Evolutionary conservation across 192 early-diverging fungal species (phyloP).

Genomic region (Chytriomyces hyalinus): DNA sequence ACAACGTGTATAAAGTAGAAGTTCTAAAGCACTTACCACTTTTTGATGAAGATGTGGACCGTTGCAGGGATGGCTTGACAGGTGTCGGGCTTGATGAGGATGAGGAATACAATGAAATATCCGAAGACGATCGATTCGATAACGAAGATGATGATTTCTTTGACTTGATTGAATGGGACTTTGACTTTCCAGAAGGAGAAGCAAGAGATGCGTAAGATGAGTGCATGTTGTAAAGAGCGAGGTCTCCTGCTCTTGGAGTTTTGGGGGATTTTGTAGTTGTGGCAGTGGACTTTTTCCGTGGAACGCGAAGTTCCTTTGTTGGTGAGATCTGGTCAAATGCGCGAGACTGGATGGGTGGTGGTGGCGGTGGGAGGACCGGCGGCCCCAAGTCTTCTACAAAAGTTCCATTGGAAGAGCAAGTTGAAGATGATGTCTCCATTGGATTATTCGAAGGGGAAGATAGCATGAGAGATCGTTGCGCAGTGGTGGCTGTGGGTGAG

Average conservation of each 20-base stretch:
- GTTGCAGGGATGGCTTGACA: not conserved
- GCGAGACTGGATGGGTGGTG: not conserved
- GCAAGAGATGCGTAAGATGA: not conserved
- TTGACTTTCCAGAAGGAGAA: not conserved
- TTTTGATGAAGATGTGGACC: not conserved
- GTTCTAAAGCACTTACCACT: not conserved
- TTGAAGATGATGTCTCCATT: not conserved
- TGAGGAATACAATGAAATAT: not conserved
- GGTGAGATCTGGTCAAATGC: no score
- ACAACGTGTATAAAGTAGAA: not conserved
- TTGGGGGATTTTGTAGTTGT: no score
- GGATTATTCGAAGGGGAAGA: not conserved
- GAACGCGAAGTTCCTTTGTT: no score
- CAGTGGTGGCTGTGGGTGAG: not conserved
- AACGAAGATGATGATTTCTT: not conserved
- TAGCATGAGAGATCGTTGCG: not conserved
- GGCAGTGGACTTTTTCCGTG: no score
- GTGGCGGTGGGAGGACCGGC: not conserved
- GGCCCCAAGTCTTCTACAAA: not conserved
- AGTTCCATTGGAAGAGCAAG: no score
- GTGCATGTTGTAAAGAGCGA: no score
- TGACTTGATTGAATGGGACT: no score
- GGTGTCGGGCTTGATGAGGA: not conserved
- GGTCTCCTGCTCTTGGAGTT: no score
- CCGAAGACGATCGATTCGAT: not conserved